Conservation (phyloP, 306 rosid genomes). For the Cucurbita moschata region DNA sequence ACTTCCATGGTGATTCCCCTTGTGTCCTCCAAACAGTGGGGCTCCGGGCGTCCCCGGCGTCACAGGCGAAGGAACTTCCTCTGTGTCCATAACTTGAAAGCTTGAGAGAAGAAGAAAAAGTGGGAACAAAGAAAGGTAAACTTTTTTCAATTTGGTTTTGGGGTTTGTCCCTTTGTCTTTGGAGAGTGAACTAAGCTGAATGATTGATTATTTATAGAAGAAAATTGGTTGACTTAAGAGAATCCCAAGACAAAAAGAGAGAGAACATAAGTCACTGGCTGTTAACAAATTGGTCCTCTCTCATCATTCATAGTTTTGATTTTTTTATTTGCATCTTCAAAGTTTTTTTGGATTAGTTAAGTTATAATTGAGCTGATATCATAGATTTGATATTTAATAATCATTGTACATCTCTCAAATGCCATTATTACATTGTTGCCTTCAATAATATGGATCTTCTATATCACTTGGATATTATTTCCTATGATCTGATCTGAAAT, state of each 20-base stretch:
- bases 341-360: too few species aligned
- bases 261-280: neutral
- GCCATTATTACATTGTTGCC: neutral
- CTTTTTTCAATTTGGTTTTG: neutral
- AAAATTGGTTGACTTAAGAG: slow-evolving; percentile 23
- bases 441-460: neutral
- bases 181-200: slow-evolving; percentile 8
- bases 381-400: neutral
- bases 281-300: neutral
- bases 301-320: neutral
- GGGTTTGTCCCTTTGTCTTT: slow-evolving; percentile 7
- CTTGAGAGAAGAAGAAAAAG: neutral
- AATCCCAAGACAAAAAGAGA: slow-evolving; percentile 15
- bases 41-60: slow-evolving; percentile 2
- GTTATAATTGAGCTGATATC: too few species aligned
- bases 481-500: neutral
- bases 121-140: neutral
- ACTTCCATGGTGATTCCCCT: neutral
- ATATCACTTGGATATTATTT: neutral
- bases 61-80: neutral
- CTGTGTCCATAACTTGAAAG: neutral
- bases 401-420: neutral
- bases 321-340: too few species aligned
- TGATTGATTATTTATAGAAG: slow-evolving; percentile 10
- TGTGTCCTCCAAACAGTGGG: neutral